Evolutionary conservation across 495 filamentous ascomycete genomes (phyloP).

Genomic region (Tuber calosporum): DNA sequence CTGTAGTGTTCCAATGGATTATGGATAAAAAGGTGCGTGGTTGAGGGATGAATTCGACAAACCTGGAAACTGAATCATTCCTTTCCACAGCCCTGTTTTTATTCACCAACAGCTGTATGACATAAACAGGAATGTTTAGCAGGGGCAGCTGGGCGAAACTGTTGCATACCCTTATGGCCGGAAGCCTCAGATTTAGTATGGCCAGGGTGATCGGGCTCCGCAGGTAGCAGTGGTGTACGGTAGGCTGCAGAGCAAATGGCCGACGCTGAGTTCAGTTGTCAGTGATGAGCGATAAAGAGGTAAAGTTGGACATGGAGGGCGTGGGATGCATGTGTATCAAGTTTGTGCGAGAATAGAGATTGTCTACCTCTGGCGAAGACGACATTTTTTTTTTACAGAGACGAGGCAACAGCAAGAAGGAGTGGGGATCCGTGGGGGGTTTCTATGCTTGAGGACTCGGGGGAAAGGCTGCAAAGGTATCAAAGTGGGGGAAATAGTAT

Average conservation of each 20-base stretch:
- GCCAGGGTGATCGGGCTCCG: slow-evolving; percentile 24
- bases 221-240: slow-evolving; percentile 27
- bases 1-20: neutral
- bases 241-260: slow-evolving; percentile 36
- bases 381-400: slow-evolving; percentile 33
- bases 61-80: slow-evolving; percentile 34
- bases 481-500: slow-evolving; percentile 10
- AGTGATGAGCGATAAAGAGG: slow-evolving; percentile 27
- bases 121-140: slow-evolving; percentile 3
- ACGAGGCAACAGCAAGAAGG: slow-evolving; percentile 14
- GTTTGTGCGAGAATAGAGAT: slow-evolving; percentile 17
- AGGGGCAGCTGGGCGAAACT: slow-evolving; percentile 14
- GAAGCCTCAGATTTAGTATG: slow-evolving; percentile 21
- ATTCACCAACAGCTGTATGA: slow-evolving; percentile 17
- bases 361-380: slow-evolving; percentile 38
- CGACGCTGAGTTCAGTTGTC: slow-evolving; percentile 31
- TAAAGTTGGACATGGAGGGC: slow-evolving; percentile 7
- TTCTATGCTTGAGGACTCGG: slow-evolving; percentile 1
- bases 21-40: neutral
- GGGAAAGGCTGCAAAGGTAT: slow-evolving; percentile 9
- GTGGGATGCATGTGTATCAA: slow-evolving; percentile 36
- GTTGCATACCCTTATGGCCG: slow-evolving; percentile 28
- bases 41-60: slow-evolving; percentile 5
- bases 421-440: slow-evolving; percentile 23
- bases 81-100: slow-evolving; percentile 29